phyloP scores from a whole-genome alignment of 352 stramenopile species.

The Phytophthora cryptogea region DNA sequence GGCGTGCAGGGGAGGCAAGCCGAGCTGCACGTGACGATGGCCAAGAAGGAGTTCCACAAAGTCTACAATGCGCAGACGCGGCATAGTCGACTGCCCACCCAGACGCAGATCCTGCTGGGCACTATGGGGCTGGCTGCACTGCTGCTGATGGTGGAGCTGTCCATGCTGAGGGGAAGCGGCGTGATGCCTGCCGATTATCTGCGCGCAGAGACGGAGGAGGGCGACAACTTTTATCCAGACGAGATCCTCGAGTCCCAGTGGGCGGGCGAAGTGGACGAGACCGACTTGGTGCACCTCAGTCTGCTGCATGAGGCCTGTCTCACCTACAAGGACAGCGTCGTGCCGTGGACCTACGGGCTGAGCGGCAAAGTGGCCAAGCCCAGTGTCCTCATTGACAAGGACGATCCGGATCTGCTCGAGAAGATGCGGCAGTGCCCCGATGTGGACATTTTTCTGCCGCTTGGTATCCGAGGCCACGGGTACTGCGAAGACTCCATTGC shows the following conservation, averaged over 20 bases:
- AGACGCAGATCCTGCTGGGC: conserved; percentile 29
- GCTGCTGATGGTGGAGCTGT: conserved; percentile 29
- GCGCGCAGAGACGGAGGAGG: conserved; percentile 32
- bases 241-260: conserved; percentile 45
- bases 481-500: conserved; percentile 77
- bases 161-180: conserved; percentile 19
- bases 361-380: conserved; percentile 17
- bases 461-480: conserved; percentile 46
- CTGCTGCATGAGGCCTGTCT: conserved; percentile 58
- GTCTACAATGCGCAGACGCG: conserved; percentile 36
- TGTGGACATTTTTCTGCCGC: conserved; percentile 69
- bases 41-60: conserved; percentile 44
- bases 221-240: conserved; percentile 46
- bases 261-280: conserved; percentile 33
- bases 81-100: conserved; percentile 26
- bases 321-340: conserved; percentile 43
- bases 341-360: conserved; percentile 50
- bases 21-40: conserved; percentile 19
- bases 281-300: conserved; percentile 54
- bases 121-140: conserved; percentile 29
- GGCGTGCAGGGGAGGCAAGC: neutral
- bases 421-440: conserved; percentile 57
- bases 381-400: conserved; percentile 37
- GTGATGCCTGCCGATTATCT: conserved; percentile 22
- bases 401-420: conserved; percentile 47